Percentiles rank a stretch among this genome's conserved stretches.
These are phyloP conservation scores for Rhodotorula sp. DNA, from an alignment of 1,284 basidiomycete species.

Conservation along the genomic window DNA sequence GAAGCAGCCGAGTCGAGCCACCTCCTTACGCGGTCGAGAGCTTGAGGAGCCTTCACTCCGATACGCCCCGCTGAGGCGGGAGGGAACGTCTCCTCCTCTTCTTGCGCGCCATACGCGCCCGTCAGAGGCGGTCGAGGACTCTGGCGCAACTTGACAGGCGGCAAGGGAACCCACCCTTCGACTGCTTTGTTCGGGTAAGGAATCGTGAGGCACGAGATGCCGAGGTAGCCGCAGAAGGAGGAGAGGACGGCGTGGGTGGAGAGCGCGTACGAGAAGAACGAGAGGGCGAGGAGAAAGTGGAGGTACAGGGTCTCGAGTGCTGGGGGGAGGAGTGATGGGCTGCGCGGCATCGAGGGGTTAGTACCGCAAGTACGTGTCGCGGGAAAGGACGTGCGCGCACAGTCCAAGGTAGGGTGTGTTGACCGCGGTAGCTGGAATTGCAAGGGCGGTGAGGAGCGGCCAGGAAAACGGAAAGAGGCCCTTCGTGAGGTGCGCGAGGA, in stretches of 20 bases:
- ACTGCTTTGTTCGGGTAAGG: conserved; percentile 24
- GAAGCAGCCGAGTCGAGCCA: conserved; percentile 3
- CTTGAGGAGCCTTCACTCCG: background rate
- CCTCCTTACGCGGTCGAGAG: background rate
- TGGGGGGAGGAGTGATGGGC: conserved; percentile 12
- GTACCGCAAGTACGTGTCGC: accelerated
- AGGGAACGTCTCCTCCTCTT: conserved; percentile 12
- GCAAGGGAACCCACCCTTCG: conserved; percentile 7
- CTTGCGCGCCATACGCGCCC: background rate
- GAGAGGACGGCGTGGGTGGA: conserved; percentile 34
- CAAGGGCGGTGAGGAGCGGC: conserved; percentile 19
- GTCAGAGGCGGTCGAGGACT: background rate
- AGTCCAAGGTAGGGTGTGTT: conserved; percentile 19
- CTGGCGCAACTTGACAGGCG: background rate
- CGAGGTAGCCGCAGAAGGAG: conserved; percentile 34
- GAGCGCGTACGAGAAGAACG: conserved; percentile 36
- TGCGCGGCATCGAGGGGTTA: background rate
- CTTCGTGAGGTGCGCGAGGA: conserved; percentile 32
- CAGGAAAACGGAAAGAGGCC: conserved; percentile 28
- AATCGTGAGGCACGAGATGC: conserved; percentile 41
- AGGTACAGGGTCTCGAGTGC: conserved; percentile 31
- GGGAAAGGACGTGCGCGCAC: background rate
- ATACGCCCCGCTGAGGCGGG: background rate
- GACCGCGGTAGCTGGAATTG: conserved; percentile 17
- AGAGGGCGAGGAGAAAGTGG: conserved; percentile 24